Base-by-base conservation (phyloP, 2,329 filamentous ascomycete genomes). In the Calonectria pseudoreteaudii region DNA sequence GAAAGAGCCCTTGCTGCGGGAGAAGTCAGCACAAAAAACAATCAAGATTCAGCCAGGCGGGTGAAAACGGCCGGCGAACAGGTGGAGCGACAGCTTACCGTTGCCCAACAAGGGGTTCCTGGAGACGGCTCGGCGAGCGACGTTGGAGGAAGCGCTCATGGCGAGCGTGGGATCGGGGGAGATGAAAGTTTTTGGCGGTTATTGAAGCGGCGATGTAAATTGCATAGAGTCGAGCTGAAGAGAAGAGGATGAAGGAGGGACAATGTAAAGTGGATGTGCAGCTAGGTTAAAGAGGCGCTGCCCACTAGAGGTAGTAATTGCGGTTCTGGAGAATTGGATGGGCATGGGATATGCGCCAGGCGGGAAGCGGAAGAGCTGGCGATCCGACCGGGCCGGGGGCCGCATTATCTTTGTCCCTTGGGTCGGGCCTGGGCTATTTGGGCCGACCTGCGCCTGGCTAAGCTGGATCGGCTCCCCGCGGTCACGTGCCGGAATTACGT, bases 111-210 rank as follows among this genome's bases (percentile, higher is more conserved):
- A 87, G 77, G 89, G 87, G 85, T 88, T 90, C 77, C 88, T 85
- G 79, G 87, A 84, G 75, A 88, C 85, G 74, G 88, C 89, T 86
- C 89, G 86, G 74, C 89, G 89, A 84, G 89, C 90, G 80, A 90
- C 86, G 81, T 83, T 87, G 74, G 90, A 86, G 62, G 90, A 90
- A 81, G 89, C 87, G 87, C 89, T 91, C 90, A 91, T 91, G 77
- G 78, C 81, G 80, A 81, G 78, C 78, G 44, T 34, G 26, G 66
- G 47, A 65, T 64, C 71, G 52, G 70, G 16, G 56, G 20, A 7
- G 56, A 60, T 74, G 68, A 68, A 60, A 47, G 60, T 62, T 73
- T 73, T 71, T 62, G 74, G 53, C 67, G 38, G 66, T 72, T 52
- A 38, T 70, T 36, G 69, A 66, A 23, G 50, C n/a, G 41, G 34